Percentiles rank a stretch among this genome's conserved stretches.
Conservation (phyloP, 1,284 basidiomycete genomes). For the Coniophora puteana region DNA sequence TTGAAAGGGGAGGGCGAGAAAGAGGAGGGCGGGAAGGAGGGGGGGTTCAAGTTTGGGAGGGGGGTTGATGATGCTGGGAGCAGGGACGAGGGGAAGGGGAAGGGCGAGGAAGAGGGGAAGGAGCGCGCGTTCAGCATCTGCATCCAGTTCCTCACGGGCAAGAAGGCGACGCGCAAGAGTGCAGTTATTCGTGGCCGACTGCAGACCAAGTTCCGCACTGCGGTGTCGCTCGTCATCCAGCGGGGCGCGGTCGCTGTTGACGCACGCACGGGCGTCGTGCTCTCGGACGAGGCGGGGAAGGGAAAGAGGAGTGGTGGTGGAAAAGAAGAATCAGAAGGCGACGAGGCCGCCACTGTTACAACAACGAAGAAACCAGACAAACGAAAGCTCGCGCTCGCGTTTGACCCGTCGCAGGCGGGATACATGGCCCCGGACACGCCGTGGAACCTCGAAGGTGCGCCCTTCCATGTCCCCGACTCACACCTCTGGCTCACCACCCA, state of each 20-base stretch:
- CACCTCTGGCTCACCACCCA: not conserved
- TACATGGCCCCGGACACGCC: not conserved
- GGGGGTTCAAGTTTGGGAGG: too few relatives aligned
- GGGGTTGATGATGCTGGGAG: too few relatives aligned
- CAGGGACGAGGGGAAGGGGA: too few relatives aligned
- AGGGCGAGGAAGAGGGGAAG: too few relatives aligned
- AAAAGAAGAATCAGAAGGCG: not conserved
- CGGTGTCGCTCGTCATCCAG: conserved; percentile 20
- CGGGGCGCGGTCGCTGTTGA: conserved; percentile 14
- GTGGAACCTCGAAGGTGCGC: not conserved
- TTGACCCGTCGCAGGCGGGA: conserved; percentile 1
- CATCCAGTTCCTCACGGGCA: conserved; percentile 20
- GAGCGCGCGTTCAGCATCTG: conserved; percentile 10
- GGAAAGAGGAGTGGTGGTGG: not conserved
- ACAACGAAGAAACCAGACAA: not conserved
- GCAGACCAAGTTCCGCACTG: conserved; percentile 21
- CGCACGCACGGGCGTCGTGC: not conserved
- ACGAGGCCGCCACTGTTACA: not conserved
- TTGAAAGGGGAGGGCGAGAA: too few relatives aligned
- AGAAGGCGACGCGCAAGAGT: conserved; percentile 25
- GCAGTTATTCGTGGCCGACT: conserved; percentile 20
- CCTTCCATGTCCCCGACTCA: not conserved
- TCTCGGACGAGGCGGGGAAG: not conserved
- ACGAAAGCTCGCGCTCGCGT: conserved; percentile 8
- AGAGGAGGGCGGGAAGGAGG: too few relatives aligned